These are phyloP conservation scores for Chrysoporthe cubensis DNA, from an alignment of 2,329 filamentous ascomycete genomes.

Conservation along the genomic window DNA sequence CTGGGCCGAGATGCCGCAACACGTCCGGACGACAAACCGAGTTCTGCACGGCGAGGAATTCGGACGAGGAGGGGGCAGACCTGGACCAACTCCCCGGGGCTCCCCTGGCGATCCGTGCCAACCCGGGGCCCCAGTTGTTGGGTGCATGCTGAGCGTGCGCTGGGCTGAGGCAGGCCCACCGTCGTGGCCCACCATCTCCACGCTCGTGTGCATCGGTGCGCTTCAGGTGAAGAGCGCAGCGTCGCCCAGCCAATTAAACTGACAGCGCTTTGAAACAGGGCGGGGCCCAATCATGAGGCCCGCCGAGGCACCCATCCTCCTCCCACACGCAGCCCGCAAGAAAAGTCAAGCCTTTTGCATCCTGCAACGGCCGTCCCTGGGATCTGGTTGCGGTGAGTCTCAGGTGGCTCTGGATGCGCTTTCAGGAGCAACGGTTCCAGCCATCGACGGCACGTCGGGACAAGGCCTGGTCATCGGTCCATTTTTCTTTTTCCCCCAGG, in stretches of 20 bases:
- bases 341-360: neutral
- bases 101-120: slow-evolving; percentile 5
- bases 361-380: neutral
- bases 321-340: neutral
- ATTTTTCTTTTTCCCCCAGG: neutral
- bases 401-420: slow-evolving; percentile 13
- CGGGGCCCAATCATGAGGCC: slow-evolving; percentile 14
- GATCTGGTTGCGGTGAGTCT: slow-evolving; percentile 19
- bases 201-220: slow-evolving; percentile 16
- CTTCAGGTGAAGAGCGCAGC: slow-evolving; percentile 18
- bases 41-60: neutral
- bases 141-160: neutral
- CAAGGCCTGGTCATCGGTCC: neutral
- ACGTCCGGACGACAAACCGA: neutral
- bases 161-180: slow-evolving; percentile 6
- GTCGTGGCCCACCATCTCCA: slow-evolving; percentile 15
- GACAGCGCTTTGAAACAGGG: slow-evolving; percentile 13
- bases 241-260: slow-evolving; percentile 9
- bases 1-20: neutral
- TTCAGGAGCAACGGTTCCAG: neutral
- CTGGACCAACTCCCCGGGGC: neutral
- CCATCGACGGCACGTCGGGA: neutral
- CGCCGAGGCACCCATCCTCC: neutral
- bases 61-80: neutral
- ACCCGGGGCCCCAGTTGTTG: neutral